phyloP scores from a whole-genome alignment of 208 protist genomes.

The Leishmania guyanensis region DNA sequence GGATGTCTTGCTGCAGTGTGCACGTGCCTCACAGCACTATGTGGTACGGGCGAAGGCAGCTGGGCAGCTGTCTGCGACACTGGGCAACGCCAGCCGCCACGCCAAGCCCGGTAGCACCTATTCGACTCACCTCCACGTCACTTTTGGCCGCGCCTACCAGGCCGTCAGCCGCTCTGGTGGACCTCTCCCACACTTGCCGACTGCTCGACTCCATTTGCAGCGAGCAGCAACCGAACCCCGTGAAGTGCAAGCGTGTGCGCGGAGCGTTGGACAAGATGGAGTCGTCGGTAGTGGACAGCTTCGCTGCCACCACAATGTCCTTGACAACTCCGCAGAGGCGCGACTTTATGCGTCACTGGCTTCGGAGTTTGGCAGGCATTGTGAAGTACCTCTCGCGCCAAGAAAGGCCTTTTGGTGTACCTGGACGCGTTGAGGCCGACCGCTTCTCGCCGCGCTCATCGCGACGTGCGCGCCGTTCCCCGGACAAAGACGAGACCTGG shows the following conservation, averaged over 20 bases:
- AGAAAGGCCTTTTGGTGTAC: neutral
- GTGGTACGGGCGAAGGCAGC: slow-evolving; percentile 1
- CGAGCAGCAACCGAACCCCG: neutral
- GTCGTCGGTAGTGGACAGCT: slow-evolving; percentile 47
- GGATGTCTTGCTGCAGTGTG: neutral
- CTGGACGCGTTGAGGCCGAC: slow-evolving; percentile 2
- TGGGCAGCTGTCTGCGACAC: neutral
- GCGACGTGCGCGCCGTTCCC: slow-evolving; percentile 1
- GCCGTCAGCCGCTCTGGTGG: neutral
- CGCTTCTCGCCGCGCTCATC: slow-evolving; percentile 15
- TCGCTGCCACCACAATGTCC: slow-evolving; percentile 22
- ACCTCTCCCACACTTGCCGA: slow-evolving; percentile 27
- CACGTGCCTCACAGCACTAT: neutral
- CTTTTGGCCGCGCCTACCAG: neutral
- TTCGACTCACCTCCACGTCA: slow-evolving; percentile 1
- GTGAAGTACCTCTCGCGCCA: slow-evolving; percentile 24
- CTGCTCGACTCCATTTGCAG: slow-evolving; percentile 21
- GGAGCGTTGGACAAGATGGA: slow-evolving; percentile 63
- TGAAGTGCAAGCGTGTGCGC: slow-evolving; percentile 46
- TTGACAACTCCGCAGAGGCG: slow-evolving; percentile 7
- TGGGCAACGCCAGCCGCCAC: neutral
- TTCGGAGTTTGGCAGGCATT: slow-evolving; percentile 12
- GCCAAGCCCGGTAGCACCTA: neutral
- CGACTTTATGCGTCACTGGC: slow-evolving; percentile 14
- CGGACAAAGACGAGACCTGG: slow-evolving; percentile 41